Percentiles rank a stretch among this genome's conserved stretches.
Conservation (phyloP, 257 asterid species). For the Henckelia pumila region DNA sequence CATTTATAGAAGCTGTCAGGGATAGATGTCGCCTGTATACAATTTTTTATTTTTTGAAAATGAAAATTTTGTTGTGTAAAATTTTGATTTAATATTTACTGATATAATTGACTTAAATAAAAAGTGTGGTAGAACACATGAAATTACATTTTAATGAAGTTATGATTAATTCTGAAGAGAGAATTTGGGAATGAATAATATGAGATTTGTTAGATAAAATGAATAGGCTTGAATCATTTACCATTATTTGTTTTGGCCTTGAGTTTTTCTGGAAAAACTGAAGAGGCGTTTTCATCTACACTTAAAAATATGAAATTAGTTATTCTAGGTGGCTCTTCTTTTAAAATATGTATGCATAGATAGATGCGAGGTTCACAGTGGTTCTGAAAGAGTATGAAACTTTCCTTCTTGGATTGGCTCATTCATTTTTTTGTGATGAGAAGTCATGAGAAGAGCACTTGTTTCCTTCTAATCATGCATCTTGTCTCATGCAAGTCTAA, state of each 20-base stretch:
- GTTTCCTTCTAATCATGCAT: slow-evolving; percentile 3
- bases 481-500: slow-evolving; percentile 8
- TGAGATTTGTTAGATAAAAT: neutral
- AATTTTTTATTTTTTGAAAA: neutral
- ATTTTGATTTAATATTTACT: neutral
- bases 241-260: neutral
- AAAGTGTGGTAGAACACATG: neutral
- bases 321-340: neutral
- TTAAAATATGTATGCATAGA: neutral
- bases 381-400: neutral
- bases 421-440: neutral
- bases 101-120: no score
- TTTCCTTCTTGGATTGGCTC: slow-evolving; percentile 1
- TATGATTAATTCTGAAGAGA: neutral
- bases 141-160: no score
- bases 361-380: neutral
- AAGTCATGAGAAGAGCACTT: slow-evolving; percentile 11
- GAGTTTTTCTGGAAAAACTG: no score
- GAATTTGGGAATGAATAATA: neutral
- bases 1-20: neutral
- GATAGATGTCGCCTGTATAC: neutral
- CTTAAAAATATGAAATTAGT: neutral
- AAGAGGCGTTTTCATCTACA: neutral
- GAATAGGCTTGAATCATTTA: neutral
- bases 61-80: neutral